phyloP scores from a whole-genome alignment of 257 asterid species.

The Solanum sejunctum region DNA sequence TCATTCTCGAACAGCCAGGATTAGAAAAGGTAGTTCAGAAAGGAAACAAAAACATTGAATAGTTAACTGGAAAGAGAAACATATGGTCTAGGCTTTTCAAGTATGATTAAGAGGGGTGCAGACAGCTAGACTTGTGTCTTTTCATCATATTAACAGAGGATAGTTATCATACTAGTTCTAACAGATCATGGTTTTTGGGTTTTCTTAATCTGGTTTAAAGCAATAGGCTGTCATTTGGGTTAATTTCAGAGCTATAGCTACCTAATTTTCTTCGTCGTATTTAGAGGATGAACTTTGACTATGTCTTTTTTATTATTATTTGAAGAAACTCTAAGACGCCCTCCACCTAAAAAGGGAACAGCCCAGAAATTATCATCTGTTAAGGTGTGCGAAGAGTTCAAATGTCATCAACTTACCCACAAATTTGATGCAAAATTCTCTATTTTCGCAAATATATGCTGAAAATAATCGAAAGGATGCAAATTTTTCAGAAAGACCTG shows the following conservation, averaged over 20 bases:
- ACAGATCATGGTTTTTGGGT: not conserved
- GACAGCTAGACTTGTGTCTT: not conserved
- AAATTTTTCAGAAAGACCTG: too few species aligned
- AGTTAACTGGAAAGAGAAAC: not conserved
- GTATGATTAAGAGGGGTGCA: not conserved
- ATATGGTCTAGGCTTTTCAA: not conserved
- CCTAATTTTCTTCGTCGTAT: not conserved
- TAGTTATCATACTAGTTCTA: not conserved
- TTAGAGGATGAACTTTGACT: not conserved
- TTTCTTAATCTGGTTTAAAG: not conserved
- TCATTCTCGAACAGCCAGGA: not conserved
- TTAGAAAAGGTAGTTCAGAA: not conserved
- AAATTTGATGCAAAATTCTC: not conserved
- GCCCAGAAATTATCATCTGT: not conserved
- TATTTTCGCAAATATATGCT: not conserved
- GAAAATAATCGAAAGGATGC: not conserved
- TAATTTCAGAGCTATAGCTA: not conserved
- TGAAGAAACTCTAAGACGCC: not conserved
- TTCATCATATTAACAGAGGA: not conserved
- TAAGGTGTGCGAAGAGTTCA: not conserved
- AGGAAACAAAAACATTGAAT: not conserved
- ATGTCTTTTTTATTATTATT: not conserved
- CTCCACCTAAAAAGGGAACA: not conserved
- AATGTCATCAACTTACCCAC: not conserved
- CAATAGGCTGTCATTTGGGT: not conserved